Evolutionary conservation across 768 basidiomycete species (phyloP).

Genomic region (Suillus weaverae): DNA sequence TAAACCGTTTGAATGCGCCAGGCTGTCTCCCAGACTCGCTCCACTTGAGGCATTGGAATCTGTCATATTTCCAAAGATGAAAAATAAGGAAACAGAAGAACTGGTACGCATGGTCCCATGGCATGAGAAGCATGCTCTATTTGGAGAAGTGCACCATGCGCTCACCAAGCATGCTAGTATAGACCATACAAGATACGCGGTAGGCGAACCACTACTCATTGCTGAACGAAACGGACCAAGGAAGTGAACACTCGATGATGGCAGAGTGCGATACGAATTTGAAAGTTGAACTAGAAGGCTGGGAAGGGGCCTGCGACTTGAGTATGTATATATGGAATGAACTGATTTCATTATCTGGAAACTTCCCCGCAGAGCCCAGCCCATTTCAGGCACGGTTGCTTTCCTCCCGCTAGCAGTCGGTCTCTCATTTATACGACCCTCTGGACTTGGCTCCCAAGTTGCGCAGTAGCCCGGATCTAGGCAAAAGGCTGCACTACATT

Average conservation of each 20-base stretch:
- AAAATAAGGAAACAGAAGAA: slow-evolving; percentile 66
- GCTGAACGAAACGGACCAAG: slow-evolving; percentile 15
- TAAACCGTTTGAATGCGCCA: slow-evolving; percentile 84
- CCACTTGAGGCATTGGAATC: slow-evolving; percentile 74
- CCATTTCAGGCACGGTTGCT: slow-evolving; percentile 1
- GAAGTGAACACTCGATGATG: not conserved
- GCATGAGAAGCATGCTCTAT: slow-evolving; percentile 7
- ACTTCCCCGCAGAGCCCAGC: slow-evolving; percentile 25
- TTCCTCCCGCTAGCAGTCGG: not conserved
- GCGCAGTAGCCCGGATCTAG: not conserved
- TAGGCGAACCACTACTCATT: slow-evolving; percentile 75
- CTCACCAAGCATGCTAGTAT: slow-evolving; percentile 65
- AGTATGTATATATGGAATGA: slow-evolving; percentile 9
- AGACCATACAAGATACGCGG: slow-evolving; percentile 77
- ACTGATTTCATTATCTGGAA: slow-evolving; percentile 15
- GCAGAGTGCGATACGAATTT: not conserved
- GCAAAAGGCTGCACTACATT: too few relatives aligned
- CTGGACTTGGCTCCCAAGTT: not conserved
- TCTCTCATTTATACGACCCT: not conserved
- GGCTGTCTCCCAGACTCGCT: slow-evolving; percentile 67
- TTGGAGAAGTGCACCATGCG: slow-evolving; percentile 6
- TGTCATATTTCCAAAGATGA: slow-evolving; percentile 83
- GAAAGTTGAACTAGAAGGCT: not conserved
- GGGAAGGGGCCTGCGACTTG: slow-evolving; percentile 1
- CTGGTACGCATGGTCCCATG: slow-evolving; percentile 33